Base-by-base conservation (phyloP, 306 rosid genomes). In the Erythrophleum fordii region DNA sequence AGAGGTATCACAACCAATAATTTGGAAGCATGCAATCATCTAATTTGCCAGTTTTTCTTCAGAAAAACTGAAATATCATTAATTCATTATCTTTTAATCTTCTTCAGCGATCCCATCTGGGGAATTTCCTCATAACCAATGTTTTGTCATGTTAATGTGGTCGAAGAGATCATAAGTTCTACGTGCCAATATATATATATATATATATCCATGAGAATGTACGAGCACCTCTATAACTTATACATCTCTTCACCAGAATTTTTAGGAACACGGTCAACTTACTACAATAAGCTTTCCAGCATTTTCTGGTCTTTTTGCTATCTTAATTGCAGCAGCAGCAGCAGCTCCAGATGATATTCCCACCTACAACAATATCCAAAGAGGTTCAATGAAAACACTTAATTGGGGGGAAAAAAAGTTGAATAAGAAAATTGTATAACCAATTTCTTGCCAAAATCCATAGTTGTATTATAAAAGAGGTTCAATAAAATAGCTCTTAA, bases 321-420 rank as follows among this genome's bases (percentile, higher is more conserved):
- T 56, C 83, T 81, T 82, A 60, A 92, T 73, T 14, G 94, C 97
- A 37, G 94, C 94, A 0, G 94, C 94, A 0, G 97, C 88, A 2
- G 94, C 94, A 60, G 94, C 97, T 68, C 94, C 97, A 41, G 92
- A 88, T 52, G 97, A 90, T 77, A 92, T 88, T 73, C 97, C 94
- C 76, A 90, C 97, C 97, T 92, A 76, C 62, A 82, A 75, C 49
- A 71, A 78, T 51, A 69, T 35, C 73, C 73, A 64, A 62, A 65
- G 44, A 75, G 62, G 53, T 48, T 46, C 68, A 29, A 71, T 52
- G 25, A 61, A 72, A 17, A 25, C 17, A 9, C 39, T 6, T 28
- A 61, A 29, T 29, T 16, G 1, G 2, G 0, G 2, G 1, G 12
- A 16, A 25, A 2, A 66, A 29, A 62, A 13, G 31, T 4, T n/a